Evolutionary conservation across 257 asterid species (phyloP).

Genomic region (Solanum verrucosum): DNA sequence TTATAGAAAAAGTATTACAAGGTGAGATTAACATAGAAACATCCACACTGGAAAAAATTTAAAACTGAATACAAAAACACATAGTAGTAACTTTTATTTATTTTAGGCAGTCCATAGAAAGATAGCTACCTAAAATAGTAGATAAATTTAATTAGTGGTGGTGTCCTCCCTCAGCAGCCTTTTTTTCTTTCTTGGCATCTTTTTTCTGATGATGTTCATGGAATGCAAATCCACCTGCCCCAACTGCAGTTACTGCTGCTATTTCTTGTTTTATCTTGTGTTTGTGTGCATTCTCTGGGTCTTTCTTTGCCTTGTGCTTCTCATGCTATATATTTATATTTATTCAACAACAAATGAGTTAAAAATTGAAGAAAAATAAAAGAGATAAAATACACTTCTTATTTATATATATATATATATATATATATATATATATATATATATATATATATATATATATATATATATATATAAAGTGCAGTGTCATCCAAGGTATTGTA

Average conservation of each 20-base stretch:
- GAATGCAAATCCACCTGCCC: constrained; percentile 53
- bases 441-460: too few species aligned
- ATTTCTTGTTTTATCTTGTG: constrained; percentile 58
- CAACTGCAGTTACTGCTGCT: constrained; percentile 44
- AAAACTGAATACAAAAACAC: background rate
- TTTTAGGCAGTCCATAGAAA: background rate
- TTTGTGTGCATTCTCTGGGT: constrained; percentile 47
- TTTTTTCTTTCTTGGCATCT: constrained; percentile 37
- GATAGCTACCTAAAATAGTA: background rate
- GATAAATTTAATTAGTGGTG: background rate
- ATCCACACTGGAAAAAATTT: background rate
- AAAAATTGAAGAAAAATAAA: background rate
- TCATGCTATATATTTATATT: constrained; percentile 33
- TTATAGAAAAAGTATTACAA: background rate
- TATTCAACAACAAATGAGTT: background rate
- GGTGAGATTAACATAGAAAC: background rate
- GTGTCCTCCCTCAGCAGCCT: constrained; percentile 29
- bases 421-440: background rate
- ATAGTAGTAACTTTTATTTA: background rate
- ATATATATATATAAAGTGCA: background rate
- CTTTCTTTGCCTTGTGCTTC: constrained; percentile 64
- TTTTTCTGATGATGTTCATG: constrained; percentile 75
- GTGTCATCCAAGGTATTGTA: background rate
- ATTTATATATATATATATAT: background rate
- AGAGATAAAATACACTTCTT: background rate